These are phyloP conservation scores for Solanum rostratum DNA, from an alignment of 257 asterid species.

Conservation along the genomic window DNA sequence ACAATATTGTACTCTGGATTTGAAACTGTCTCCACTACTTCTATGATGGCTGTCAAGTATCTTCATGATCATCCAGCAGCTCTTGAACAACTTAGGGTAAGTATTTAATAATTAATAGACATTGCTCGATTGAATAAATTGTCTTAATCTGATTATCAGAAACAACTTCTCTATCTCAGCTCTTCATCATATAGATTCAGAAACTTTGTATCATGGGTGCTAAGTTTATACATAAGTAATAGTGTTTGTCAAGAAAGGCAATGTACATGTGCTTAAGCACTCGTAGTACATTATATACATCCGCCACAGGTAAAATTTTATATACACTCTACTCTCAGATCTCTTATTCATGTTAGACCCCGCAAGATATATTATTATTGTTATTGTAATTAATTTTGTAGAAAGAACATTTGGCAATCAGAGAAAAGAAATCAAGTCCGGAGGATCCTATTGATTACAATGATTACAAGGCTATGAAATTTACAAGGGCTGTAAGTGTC, in stretches of 20 bases:
- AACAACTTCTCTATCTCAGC: background rate
- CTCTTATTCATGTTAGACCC: background rate
- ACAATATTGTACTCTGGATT: constrained; percentile 79
- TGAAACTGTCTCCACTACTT: constrained; percentile 76
- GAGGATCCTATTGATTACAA: constrained; percentile 47
- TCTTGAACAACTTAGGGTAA: constrained; percentile 60
- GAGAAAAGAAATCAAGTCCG: constrained; percentile 15
- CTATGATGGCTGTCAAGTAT: constrained; percentile 85
- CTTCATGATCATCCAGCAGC: constrained; percentile 74
- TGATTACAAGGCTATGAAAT: constrained; percentile 51
- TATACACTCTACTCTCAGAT: background rate
- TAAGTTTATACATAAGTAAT: too few species aligned
- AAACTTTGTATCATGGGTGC: too few species aligned
- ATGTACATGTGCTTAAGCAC: too few species aligned
- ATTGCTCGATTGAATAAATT: background rate
- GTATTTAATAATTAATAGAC: background rate
- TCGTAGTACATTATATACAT: too few species aligned
- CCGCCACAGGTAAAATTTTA: too few species aligned
- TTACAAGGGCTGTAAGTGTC: constrained; percentile 61
- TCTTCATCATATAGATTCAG: background rate
- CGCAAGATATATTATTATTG: background rate
- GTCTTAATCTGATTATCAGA: background rate
- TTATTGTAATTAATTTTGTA: background rate
- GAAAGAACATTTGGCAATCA: constrained; percentile 58
- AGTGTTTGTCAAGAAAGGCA: too few species aligned